Conservation (phyloP, 306 rosid genomes). For the Hippophae gyantsensis region DNA sequence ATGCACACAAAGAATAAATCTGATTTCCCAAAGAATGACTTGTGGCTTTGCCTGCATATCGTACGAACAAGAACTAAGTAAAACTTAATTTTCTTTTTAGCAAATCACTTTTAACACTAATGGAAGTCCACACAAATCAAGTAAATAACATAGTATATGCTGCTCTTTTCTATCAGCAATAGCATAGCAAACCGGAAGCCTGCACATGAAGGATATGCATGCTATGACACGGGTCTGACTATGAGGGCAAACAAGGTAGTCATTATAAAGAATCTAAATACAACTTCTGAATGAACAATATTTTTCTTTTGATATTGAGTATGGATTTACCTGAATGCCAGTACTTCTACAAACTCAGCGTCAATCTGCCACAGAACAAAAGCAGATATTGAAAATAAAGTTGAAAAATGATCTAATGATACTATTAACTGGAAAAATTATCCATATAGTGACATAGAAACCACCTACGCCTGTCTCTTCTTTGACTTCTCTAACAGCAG, state of each 20-base stretch:
- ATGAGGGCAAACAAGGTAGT: too few species aligned
- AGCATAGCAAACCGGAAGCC: too few species aligned
- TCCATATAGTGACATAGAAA: neutral
- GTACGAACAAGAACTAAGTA: neutral
- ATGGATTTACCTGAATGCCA: constrained; percentile 61
- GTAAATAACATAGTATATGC: too few species aligned
- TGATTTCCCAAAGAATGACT: constrained; percentile 72
- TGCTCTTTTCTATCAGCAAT: too few species aligned
- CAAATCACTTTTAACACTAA: neutral
- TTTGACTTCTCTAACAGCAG: constrained; percentile 75
- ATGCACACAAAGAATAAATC: constrained; percentile 72
- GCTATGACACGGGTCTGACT: too few species aligned
- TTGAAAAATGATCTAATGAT: neutral
- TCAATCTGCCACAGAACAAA: constrained; percentile 53
- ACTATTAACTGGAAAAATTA: neutral
- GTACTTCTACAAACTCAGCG: constrained; percentile 63
- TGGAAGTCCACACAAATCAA: neutral
- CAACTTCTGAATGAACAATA: too few species aligned
- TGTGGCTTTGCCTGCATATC: constrained; percentile 58
- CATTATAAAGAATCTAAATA: too few species aligned
- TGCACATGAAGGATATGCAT: too few species aligned
- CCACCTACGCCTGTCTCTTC: constrained; percentile 88
- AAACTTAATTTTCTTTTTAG: neutral
- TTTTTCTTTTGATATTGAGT: neutral
- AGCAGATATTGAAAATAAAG: constrained; percentile 5